A percentile compares a stretch with the other conserved stretches of the same genome.
phyloP scores from a whole-genome alignment of 2,329 filamentous ascomycete species.

The Mariannaea sp. region DNA sequence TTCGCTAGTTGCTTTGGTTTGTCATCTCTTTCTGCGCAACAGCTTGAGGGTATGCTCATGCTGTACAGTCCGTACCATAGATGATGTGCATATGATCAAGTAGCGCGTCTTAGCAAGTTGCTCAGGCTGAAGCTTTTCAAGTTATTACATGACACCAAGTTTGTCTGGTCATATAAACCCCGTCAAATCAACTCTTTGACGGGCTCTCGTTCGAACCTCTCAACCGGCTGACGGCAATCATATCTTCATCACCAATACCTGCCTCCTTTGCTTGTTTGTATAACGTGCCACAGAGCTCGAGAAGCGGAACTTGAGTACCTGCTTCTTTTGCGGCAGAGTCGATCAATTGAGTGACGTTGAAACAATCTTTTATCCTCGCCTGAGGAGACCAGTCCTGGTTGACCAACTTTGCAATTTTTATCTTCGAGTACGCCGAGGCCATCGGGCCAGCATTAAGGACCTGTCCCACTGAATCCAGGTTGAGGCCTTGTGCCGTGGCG shows the following conservation, averaged over 20 bases:
- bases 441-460: constrained; percentile 40
- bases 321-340: constrained; percentile 19
- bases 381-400: constrained; percentile 39
- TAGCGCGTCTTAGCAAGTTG: too few relatives aligned
- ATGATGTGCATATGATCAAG: too few relatives aligned
- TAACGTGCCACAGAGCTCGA: neutral
- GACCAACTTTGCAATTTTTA: constrained; percentile 40
- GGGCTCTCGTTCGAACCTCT: too few relatives aligned
- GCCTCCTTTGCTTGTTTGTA: neutral
- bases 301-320: neutral
- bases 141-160: too few relatives aligned
- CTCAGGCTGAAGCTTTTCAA: too few relatives aligned
- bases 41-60: too few relatives aligned
- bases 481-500: constrained; percentile 39
- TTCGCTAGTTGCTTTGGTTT: too few relatives aligned
- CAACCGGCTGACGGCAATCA: neutral
- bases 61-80: too few relatives aligned
- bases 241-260: neutral
- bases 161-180: too few relatives aligned
- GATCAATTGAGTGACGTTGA: constrained; percentile 39
- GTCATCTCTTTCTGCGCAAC: too few relatives aligned
- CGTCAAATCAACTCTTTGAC: too few relatives aligned
- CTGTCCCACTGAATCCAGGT: constrained; percentile 37
- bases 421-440: constrained; percentile 39
- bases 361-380: constrained; percentile 39